Conservation (phyloP, 345 rosid genomes). For the Salix caprea region DNA sequence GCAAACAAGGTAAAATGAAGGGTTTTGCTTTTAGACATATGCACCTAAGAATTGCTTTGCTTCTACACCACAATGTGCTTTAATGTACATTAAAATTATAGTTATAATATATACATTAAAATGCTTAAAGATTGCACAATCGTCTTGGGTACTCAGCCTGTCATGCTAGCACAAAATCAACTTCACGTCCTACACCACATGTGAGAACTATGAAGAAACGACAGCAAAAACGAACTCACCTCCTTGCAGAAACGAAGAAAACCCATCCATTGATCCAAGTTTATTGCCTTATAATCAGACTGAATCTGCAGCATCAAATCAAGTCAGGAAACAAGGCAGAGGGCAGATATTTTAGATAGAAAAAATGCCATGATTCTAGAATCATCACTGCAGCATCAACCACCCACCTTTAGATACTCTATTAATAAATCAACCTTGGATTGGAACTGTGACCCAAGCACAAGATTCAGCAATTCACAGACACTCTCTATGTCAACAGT, state of each 20-base stretch:
- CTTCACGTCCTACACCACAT: too few species aligned
- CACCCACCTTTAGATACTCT: slow-evolving; percentile 66
- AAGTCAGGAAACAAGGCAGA: slow-evolving; percentile 4
- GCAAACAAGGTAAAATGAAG: background rate
- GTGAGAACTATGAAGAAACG: background rate
- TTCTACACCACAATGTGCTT: background rate
- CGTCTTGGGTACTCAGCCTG: too few species aligned
- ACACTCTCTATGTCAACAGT: slow-evolving; percentile 82
- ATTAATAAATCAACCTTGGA: slow-evolving; percentile 71
- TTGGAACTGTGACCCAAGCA: slow-evolving; percentile 66
- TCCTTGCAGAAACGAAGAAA: slow-evolving; percentile 82
- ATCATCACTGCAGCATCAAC: background rate
- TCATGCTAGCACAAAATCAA: too few species aligned
- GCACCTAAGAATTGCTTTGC: too few species aligned
- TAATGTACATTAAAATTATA: background rate
- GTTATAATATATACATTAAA: too few species aligned
- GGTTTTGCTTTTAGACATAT: background rate
- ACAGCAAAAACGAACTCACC: slow-evolving; percentile 36
- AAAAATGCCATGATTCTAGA: background rate
- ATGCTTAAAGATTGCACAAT: too few species aligned
- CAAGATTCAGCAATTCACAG: slow-evolving; percentile 75
- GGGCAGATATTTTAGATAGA: background rate
- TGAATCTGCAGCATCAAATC: slow-evolving; percentile 49
- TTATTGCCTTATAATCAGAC: slow-evolving; percentile 87
- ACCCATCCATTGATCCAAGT: slow-evolving; percentile 94